Evolutionary conservation across 164 flowering plant species (phyloP).

Genomic region (Vitis labrusca): DNA sequence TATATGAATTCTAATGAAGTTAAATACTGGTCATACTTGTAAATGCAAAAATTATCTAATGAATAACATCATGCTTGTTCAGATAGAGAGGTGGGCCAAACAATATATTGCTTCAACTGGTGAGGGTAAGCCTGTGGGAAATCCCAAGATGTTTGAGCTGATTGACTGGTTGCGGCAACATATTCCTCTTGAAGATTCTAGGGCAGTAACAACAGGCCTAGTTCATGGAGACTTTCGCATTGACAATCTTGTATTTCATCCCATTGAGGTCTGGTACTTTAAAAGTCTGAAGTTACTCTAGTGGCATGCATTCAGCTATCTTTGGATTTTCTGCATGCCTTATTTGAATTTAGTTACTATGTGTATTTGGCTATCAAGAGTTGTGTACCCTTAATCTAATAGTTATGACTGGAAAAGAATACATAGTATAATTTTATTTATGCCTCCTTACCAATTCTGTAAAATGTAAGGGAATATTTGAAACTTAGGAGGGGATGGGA

Average conservation of each 20-base stretch:
- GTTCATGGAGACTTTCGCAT: slow-evolving; percentile 98
- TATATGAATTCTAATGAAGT: neutral
- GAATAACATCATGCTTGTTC: slow-evolving; percentile 7
- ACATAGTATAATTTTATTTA: too few relatives aligned
- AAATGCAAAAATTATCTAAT: neutral
- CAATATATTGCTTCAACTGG: slow-evolving; percentile 86
- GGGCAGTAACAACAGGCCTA: slow-evolving; percentile 65
- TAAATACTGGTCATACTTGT: neutral
- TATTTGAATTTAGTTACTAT: neutral
- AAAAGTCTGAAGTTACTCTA: neutral
- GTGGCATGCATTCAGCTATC: neutral
- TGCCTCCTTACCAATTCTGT: too few relatives aligned
- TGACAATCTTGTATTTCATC: slow-evolving; percentile 94
- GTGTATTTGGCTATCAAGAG: too few relatives aligned
- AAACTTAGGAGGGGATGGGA: too few relatives aligned
- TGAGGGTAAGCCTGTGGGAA: slow-evolving; percentile 75
- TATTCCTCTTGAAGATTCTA: slow-evolving; percentile 86
- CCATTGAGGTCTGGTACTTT: slow-evolving; percentile 64
- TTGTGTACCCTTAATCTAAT: too few relatives aligned
- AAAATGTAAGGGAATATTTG: too few relatives aligned
- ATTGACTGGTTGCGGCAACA: slow-evolving; percentile 67
- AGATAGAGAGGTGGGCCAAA: slow-evolving; percentile 96
- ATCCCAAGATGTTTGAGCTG: slow-evolving; percentile 87
- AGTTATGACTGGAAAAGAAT: too few relatives aligned
- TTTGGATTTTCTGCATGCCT: neutral